Evolutionary conservation across 257 asterid species (phyloP).

Genomic region (Ilex asprella): DNA sequence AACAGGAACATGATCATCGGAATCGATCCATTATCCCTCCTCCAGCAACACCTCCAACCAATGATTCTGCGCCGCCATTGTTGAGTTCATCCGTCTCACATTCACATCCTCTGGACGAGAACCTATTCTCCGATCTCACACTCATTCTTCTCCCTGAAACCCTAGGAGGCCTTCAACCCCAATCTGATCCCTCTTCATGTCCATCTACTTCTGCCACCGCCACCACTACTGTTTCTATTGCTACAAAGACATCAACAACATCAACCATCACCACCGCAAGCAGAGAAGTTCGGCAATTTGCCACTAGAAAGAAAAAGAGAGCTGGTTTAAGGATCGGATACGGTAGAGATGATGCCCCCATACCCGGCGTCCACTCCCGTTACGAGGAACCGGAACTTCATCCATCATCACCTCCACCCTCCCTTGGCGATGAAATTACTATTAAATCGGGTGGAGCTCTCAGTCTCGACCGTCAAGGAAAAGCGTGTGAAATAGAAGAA

Average conservation of each 20-base stretch:
- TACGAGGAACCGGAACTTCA: background rate
- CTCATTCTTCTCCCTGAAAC: constrained; percentile 13
- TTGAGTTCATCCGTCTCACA: background rate
- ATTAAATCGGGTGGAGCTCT: too few species aligned
- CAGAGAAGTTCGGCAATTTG: constrained; percentile 15
- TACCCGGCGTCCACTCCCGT: background rate
- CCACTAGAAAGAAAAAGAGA: constrained; percentile 31
- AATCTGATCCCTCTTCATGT: background rate
- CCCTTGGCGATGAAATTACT: background rate
- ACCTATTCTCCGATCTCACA: constrained; percentile 48
- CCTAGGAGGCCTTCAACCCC: constrained; percentile 3
- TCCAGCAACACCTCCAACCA: background rate
- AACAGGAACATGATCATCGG: background rate
- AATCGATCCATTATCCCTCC: too few species aligned
- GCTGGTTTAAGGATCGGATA: constrained; percentile 47
- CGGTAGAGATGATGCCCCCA: constrained; percentile 20
- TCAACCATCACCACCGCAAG: background rate
- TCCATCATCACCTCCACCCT: background rate
- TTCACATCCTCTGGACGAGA: constrained; percentile 34
- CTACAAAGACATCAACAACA: background rate
- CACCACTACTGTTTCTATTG: background rate
- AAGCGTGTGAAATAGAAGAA: background rate
- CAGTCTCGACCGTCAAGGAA: background rate
- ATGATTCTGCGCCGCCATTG: constrained; percentile 3
- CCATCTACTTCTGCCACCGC: background rate